Evolutionary conservation across 1,284 basidiomycete species (phyloP).

Genomic region (Taiwanofungus camphoratus): DNA sequence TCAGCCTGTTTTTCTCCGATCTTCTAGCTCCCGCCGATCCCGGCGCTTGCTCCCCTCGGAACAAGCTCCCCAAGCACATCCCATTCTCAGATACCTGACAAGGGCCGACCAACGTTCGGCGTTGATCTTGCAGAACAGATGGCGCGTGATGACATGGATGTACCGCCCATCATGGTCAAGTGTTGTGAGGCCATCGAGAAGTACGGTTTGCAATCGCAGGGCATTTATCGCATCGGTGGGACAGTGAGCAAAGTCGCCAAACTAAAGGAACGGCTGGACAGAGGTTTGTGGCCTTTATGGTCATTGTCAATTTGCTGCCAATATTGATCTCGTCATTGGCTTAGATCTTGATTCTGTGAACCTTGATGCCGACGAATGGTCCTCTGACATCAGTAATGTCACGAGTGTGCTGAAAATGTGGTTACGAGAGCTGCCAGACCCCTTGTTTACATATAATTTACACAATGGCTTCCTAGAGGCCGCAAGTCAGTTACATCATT

Average conservation of each 20-base stretch:
- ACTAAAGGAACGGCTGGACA: constrained; percentile 83
- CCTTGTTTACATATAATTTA: constrained; percentile 79
- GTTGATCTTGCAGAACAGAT: constrained; percentile 92
- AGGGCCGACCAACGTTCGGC: constrained; percentile 78
- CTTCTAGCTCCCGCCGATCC: constrained; percentile 54
- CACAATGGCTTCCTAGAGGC: constrained; percentile 95
- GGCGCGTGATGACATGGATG: constrained; percentile 81
- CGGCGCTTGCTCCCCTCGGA: constrained; percentile 13
- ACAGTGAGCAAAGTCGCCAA: constrained; percentile 85
- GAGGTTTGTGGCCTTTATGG: constrained; percentile 46
- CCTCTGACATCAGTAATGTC: constrained; percentile 93
- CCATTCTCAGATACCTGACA: constrained; percentile 46
- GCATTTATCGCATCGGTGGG: constrained; percentile 92
- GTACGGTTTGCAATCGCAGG: constrained; percentile 78
- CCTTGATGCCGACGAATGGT: constrained; percentile 85
- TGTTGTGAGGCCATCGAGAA: constrained; percentile 92
- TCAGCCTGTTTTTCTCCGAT: constrained; percentile 9
- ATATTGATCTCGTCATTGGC: constrained; percentile 1
- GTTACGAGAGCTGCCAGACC: constrained; percentile 95
- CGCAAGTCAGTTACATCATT: constrained; percentile 61
- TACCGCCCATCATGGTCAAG: constrained; percentile 85
- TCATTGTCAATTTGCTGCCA: too few species aligned
- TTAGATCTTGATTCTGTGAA: constrained; percentile 83
- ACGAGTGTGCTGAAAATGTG: constrained; percentile 92
- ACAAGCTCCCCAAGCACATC: constrained; percentile 26